phyloP scores from a whole-genome alignment of 257 asterid species.

The Solanum virginianum region DNA sequence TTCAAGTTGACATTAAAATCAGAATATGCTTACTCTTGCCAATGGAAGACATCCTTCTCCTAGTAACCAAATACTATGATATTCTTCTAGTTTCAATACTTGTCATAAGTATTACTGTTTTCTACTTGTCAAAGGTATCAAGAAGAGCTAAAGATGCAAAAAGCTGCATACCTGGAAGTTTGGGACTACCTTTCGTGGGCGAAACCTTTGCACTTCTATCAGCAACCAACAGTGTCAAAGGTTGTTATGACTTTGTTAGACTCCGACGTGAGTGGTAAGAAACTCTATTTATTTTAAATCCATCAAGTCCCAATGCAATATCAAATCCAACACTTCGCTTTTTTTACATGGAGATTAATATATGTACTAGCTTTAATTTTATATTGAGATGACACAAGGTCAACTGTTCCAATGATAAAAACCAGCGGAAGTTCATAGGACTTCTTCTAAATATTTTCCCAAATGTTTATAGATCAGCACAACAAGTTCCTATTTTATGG shows the following conservation, averaged over 20 bases:
- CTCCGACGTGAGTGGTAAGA: slow-evolving; percentile 30
- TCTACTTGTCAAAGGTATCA: not conserved
- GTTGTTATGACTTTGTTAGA: slow-evolving; percentile 43
- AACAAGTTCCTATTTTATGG: not conserved
- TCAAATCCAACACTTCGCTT: not conserved
- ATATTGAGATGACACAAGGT: not conserved
- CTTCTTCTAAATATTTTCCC: not conserved
- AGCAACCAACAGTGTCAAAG: slow-evolving; percentile 46
- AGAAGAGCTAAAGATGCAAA: not conserved
- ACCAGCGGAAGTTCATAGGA: not conserved
- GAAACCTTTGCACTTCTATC: slow-evolving; percentile 43
- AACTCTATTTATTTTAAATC: not conserved
- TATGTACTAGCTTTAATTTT: not conserved
- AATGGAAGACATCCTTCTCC: not conserved
- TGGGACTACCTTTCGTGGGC: slow-evolving; percentile 41
- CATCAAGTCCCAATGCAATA: not conserved
- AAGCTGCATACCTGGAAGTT: slow-evolving; percentile 27
- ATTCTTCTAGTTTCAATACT: slow-evolving; percentile 12
- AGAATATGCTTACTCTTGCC: slow-evolving; percentile 10
- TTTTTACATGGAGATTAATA: not conserved
- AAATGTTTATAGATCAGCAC: not conserved
- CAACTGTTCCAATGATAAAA: not conserved
- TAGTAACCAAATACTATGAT: not conserved
- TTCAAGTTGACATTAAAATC: not conserved
- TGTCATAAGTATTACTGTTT: not conserved